phyloP scores from a whole-genome alignment of 2,329 filamentous ascomycete genomes.

The Colletotrichum musicola region DNA sequence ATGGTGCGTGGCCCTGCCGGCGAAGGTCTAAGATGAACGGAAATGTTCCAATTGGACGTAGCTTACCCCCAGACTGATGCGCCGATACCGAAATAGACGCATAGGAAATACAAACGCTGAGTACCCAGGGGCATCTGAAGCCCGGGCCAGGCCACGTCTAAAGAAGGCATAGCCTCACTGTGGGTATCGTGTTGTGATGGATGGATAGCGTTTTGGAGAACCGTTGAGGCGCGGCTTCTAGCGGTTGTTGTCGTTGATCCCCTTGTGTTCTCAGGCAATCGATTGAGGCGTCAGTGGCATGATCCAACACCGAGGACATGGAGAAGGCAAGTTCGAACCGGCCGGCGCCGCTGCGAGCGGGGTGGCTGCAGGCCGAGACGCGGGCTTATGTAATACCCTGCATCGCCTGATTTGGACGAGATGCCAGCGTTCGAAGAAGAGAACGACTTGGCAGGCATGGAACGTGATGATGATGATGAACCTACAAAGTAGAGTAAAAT shows the following conservation, averaged over 20 bases:
- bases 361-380: not conserved
- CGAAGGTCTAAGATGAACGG: too few species aligned
- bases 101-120: conserved; percentile 59
- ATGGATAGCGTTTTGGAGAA: too few species aligned
- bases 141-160: conserved; percentile 44
- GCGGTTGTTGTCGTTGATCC: too few species aligned
- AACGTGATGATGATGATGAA: too few species aligned
- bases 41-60: too few species aligned
- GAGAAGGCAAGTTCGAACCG: not conserved
- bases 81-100: conserved; percentile 66
- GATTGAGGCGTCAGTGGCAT: not conserved
- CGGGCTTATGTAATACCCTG: not conserved
- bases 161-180: too few species aligned
- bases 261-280: not conserved
- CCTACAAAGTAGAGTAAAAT: too few species aligned
- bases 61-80: conserved; percentile 68
- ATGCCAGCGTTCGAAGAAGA: too few species aligned
- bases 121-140: conserved; percentile 42
- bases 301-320: not conserved
- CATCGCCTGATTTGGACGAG: not conserved
- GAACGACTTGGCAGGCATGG: too few species aligned
- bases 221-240: too few species aligned
- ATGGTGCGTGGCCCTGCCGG: too few species aligned
- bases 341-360: not conserved
- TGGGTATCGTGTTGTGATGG: not conserved